Evolutionary conservation across 257 asterid genomes (phyloP).

Genomic region (Jaltomata sinuosa): DNA sequence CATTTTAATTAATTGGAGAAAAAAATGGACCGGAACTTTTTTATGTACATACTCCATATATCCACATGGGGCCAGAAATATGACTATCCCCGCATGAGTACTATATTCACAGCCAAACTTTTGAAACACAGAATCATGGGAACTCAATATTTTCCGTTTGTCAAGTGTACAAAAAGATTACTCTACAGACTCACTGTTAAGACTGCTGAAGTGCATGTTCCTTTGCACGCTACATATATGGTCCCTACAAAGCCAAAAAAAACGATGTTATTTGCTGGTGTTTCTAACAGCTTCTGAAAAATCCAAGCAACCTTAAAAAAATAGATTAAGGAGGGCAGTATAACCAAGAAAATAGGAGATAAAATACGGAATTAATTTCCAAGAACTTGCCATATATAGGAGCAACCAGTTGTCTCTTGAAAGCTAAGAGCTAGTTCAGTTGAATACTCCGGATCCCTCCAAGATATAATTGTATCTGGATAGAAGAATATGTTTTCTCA

Average conservation of each 20-base stretch:
- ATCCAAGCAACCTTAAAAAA: neutral
- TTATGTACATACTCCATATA: neutral
- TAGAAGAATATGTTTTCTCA: neutral
- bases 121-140: neutral
- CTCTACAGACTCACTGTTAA: conserved; percentile 58
- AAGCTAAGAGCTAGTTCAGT: conserved; percentile 98
- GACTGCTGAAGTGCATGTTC: conserved; percentile 63
- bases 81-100: neutral
- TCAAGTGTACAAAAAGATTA: neutral
- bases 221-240: conserved; percentile 81
- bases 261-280: neutral
- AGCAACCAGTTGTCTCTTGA: conserved; percentile 93
- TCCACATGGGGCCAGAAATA: neutral
- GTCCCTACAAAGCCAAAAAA: conserved; percentile 54
- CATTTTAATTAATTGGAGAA: neutral
- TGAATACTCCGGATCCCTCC: conserved; percentile 93
- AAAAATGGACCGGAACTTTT: neutral
- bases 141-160: neutral
- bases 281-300: neutral
- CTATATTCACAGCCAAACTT: neutral
- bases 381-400: conserved; percentile 82
- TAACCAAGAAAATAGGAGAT: neutral
- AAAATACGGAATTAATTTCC: neutral
- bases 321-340: neutral
- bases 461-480: conserved; percentile 88